phyloP scores from a whole-genome alignment of 2,329 filamentous ascomycete genomes.

The Fusarium citri region DNA sequence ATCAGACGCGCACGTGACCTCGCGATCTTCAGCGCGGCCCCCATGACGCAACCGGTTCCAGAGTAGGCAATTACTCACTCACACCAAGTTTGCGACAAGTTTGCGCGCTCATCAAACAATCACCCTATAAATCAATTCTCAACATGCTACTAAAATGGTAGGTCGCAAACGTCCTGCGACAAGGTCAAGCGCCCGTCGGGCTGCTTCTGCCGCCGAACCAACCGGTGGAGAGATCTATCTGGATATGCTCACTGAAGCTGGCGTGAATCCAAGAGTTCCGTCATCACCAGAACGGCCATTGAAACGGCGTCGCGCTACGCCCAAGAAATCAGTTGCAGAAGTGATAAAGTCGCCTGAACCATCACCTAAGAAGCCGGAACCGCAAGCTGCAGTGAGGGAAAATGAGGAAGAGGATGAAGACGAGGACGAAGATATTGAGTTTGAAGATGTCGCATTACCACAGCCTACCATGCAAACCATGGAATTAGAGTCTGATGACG shows the following conservation, averaged over 20 bases:
- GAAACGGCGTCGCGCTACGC: slow-evolving; percentile 52
- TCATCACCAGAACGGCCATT: slow-evolving; percentile 54
- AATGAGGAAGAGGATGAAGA: slow-evolving; percentile 46
- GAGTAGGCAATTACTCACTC: slow-evolving; percentile 27
- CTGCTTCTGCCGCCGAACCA: slow-evolving; percentile 23
- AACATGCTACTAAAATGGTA: slow-evolving; percentile 46
- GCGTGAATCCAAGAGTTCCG: slow-evolving; percentile 49
- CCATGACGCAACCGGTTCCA: slow-evolving; percentile 45
- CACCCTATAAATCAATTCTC: neutral
- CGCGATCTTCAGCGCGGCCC: slow-evolving; percentile 20
- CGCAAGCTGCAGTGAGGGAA: neutral
- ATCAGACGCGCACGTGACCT: slow-evolving; percentile 28
- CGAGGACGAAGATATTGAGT: slow-evolving; percentile 59
- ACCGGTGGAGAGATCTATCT: slow-evolving; percentile 57
- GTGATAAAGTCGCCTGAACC: neutral
- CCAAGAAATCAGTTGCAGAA: slow-evolving; percentile 9
- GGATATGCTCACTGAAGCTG: slow-evolving; percentile 63
- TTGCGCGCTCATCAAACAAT: slow-evolving; percentile 7
- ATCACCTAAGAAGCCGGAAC: neutral
- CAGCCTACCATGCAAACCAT: slow-evolving; percentile 63
- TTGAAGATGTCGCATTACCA: slow-evolving; percentile 64
- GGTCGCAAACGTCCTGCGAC: slow-evolving; percentile 47
- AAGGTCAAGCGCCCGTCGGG: slow-evolving; percentile 38
- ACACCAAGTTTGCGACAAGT: slow-evolving; percentile 27
- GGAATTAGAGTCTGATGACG: slow-evolving; percentile 61